phyloP scores from a whole-genome alignment of 2,329 filamentous ascomycete genomes.

The Pseudopyrenochaeta lycopersici region DNA sequence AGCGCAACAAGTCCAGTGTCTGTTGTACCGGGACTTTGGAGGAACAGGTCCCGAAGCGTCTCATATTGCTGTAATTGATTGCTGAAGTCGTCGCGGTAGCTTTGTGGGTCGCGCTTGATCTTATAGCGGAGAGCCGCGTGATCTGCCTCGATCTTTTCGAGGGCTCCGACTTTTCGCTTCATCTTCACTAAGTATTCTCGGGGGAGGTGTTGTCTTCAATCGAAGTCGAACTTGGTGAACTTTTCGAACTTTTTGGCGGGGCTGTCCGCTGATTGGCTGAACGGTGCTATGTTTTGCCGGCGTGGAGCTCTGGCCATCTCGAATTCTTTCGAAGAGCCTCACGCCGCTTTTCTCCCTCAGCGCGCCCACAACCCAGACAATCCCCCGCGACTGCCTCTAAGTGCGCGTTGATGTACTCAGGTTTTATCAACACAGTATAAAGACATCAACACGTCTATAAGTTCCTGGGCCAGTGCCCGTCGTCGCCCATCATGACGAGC shows the following conservation, averaged over 20 bases:
- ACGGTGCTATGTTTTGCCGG: constrained; percentile 23
- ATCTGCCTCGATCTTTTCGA: constrained; percentile 89
- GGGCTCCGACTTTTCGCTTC: constrained; percentile 88
- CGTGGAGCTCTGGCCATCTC: constrained; percentile 14
- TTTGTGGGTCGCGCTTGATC: constrained; percentile 86
- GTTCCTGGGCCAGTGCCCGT: constrained; percentile 43
- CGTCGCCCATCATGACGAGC: constrained; percentile 79
- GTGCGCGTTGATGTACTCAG: not conserved
- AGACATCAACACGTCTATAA: constrained; percentile 20
- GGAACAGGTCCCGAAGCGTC: constrained; percentile 88
- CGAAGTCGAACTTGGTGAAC: constrained; percentile 3
- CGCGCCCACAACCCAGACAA: constrained; percentile 10
- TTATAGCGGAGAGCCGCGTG: constrained; percentile 86
- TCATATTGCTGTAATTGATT: constrained; percentile 93
- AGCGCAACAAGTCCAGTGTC: constrained; percentile 84
- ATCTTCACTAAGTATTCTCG: constrained; percentile 59
- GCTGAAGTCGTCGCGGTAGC: constrained; percentile 88
- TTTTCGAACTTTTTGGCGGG: constrained; percentile 29
- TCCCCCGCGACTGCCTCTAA: not conserved
- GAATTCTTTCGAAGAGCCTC: constrained; percentile 3
- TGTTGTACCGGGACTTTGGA: constrained; percentile 80
- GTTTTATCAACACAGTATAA: not conserved
- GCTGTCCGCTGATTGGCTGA: constrained; percentile 14
- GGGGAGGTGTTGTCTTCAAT: not conserved
- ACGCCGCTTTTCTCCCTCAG: not conserved